Conservation (phyloP, 2,329 filamentous ascomycete genomes). For the Aspergillus eucalypticola region DNA sequence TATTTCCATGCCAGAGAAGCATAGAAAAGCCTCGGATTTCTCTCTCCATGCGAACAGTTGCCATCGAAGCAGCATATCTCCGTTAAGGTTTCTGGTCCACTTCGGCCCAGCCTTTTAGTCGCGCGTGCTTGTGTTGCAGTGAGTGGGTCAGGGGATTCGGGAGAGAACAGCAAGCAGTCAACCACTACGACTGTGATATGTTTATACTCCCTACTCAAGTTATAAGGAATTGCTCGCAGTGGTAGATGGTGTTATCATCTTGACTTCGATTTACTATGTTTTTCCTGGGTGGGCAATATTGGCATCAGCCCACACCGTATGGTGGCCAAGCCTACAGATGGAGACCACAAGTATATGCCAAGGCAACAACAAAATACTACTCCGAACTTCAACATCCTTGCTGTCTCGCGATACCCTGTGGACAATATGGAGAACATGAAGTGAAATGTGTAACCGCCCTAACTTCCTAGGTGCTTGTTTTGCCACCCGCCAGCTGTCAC, state of each 20-base stretch:
- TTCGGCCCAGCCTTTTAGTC: not conserved
- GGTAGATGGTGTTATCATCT: too few relatives aligned
- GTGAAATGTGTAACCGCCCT: not conserved
- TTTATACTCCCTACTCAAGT: not conserved
- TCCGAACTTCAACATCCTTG: not conserved
- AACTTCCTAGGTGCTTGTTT: not conserved
- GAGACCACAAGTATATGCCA: too few relatives aligned
- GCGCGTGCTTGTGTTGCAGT: not conserved
- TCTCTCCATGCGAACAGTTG: not conserved
- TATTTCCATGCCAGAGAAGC: not conserved
- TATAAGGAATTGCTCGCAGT: too few relatives aligned
- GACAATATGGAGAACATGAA: not conserved
- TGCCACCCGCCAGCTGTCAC: not conserved
- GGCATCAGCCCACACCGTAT: not conserved
- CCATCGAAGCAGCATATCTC: not conserved
- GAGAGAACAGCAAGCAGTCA: too few relatives aligned
- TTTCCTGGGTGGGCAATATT: not conserved
- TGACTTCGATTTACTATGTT: too few relatives aligned
- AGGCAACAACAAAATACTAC: too few relatives aligned
- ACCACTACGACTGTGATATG: too few relatives aligned
- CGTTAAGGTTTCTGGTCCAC: slow-evolving; percentile 13
- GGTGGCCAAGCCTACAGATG: too few relatives aligned
- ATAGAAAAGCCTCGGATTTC: not conserved
- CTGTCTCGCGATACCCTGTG: not conserved
- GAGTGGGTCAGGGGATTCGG: not conserved